phyloP scores from a whole-genome alignment of 2,329 filamentous ascomycete genomes.

The Coniochaeta sp. region DNA sequence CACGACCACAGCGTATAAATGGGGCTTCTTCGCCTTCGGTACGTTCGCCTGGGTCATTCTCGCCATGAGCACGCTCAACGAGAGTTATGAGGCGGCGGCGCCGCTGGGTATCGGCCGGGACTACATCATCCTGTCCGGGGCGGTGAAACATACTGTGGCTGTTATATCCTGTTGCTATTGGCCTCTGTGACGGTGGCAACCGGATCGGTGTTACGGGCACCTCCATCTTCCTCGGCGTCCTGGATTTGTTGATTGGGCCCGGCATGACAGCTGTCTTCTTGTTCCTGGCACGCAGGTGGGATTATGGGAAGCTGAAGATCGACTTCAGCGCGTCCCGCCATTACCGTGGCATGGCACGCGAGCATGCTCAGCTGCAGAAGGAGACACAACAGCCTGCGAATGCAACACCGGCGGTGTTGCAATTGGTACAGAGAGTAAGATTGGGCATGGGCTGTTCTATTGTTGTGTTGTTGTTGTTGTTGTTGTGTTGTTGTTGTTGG shows the following conservation, averaged over 20 bases:
- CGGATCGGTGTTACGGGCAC: conserved; percentile 34
- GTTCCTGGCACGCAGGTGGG: conserved; percentile 38
- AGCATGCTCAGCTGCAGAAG: neutral
- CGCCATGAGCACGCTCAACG: conserved; percentile 33
- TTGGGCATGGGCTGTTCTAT: too few relatives aligned
- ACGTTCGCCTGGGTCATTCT: conserved; percentile 38
- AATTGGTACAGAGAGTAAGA: neutral
- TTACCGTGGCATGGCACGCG: neutral
- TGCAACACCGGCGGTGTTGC: neutral
- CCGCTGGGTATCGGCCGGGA: conserved; percentile 35
- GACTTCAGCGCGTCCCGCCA: conserved; percentile 29
- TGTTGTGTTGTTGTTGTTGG: too few relatives aligned
- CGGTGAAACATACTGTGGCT: conserved; percentile 46
- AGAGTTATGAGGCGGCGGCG: conserved; percentile 27
- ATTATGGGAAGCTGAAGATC: conserved; percentile 42
- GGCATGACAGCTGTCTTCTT: conserved; percentile 34
- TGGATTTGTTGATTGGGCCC: conserved; percentile 42
- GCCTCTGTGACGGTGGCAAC: conserved; percentile 45
- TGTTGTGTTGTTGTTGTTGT: too few relatives aligned
- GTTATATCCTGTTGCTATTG: conserved; percentile 47
- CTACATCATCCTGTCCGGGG: conserved; percentile 36
- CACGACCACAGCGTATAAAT: conserved; percentile 44
- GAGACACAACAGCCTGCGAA: neutral
- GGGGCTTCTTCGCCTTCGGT: conserved; percentile 50
- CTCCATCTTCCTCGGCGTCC: conserved; percentile 45